Evolutionary conservation across 2,329 filamentous ascomycete genomes (phyloP).

Genomic region (Fusarium sp.): DNA sequence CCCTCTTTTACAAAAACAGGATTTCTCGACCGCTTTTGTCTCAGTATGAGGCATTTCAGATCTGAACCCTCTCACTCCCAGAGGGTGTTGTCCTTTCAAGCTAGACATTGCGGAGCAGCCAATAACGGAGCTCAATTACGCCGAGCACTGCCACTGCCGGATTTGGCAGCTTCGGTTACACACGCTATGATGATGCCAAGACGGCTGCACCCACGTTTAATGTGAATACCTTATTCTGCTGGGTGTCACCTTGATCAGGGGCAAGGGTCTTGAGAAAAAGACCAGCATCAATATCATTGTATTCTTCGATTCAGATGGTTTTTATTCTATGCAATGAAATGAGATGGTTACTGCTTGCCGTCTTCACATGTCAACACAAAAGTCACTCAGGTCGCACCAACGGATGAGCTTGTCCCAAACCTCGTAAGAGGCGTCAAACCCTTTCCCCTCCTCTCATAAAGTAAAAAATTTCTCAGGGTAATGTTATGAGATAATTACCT

Average conservation of each 20-base stretch:
- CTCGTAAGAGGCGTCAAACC: conserved; percentile 28
- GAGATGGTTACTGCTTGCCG: too few relatives aligned
- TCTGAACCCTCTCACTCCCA: background rate
- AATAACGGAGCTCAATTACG: conserved; percentile 6
- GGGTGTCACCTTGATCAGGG: conserved; percentile 6
- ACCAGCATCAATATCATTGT: background rate
- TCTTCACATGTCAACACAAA: conserved; percentile 14
- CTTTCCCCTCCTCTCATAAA: background rate
- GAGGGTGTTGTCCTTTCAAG: background rate
- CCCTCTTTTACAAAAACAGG: background rate
- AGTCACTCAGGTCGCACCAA: conserved; percentile 22
- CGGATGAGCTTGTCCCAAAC: conserved; percentile 19
- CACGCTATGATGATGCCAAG: conserved; percentile 36
- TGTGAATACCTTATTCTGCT: conserved; percentile 27
- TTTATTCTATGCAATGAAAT: too few relatives aligned
- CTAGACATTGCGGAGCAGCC: background rate
- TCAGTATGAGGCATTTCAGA: background rate
- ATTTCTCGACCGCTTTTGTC: background rate
- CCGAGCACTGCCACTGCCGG: conserved; percentile 34
- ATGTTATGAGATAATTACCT: conserved; percentile 35
- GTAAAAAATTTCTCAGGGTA: conserved; percentile 9
- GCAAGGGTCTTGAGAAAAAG: conserved; percentile 3
- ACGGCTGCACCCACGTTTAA: conserved; percentile 39
- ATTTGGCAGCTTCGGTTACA: conserved; percentile 26
- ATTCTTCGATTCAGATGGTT: background rate